These are phyloP conservation scores for Sporothrix schenckii DNA, from an alignment of 2,329 filamentous ascomycete genomes.

Conservation along the genomic window DNA sequence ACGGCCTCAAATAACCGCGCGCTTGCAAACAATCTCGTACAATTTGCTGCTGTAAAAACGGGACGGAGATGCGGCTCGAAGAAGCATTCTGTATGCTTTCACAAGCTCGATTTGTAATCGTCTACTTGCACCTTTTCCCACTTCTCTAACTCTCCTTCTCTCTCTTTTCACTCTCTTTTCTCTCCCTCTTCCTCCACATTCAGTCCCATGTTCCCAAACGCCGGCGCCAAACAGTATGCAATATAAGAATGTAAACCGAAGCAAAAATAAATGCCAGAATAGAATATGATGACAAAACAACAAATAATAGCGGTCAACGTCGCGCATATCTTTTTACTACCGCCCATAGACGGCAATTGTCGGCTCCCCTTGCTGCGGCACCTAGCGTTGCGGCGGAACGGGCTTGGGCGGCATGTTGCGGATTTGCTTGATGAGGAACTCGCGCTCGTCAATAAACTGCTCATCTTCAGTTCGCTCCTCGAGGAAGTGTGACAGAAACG, in stretches of 20 bases:
- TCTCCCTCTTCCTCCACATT: background rate
- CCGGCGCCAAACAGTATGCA: slow-evolving; percentile 32
- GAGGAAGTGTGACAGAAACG: slow-evolving; percentile 87
- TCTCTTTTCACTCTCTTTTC: background rate
- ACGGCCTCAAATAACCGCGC: too few species aligned
- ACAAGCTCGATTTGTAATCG: background rate
- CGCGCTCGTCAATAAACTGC: slow-evolving; percentile 97
- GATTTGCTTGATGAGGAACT: slow-evolving; percentile 96
- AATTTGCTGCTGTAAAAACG: background rate
- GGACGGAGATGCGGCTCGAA: background rate
- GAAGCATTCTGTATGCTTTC: background rate
- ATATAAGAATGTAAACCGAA: slow-evolving; percentile 21
- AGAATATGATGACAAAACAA: background rate
- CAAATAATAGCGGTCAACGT: background rate
- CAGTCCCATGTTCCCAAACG: slow-evolving; percentile 28
- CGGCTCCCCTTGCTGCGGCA: slow-evolving; percentile 23
- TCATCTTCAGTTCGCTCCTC: slow-evolving; percentile 96
- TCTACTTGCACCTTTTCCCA: background rate
- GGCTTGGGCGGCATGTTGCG: slow-evolving; percentile 65
- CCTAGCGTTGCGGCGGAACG: slow-evolving; percentile 50
- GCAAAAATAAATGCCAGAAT: slow-evolving; percentile 6
- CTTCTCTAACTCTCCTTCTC: background rate
- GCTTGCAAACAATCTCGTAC: background rate
- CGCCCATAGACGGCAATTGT: background rate
- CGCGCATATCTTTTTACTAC: background rate